Evolutionary conservation across 257 asterid genomes (phyloP), one percentile per base, ranked within the genome.

Genomic region (Fraxinus excelsior): DNA sequence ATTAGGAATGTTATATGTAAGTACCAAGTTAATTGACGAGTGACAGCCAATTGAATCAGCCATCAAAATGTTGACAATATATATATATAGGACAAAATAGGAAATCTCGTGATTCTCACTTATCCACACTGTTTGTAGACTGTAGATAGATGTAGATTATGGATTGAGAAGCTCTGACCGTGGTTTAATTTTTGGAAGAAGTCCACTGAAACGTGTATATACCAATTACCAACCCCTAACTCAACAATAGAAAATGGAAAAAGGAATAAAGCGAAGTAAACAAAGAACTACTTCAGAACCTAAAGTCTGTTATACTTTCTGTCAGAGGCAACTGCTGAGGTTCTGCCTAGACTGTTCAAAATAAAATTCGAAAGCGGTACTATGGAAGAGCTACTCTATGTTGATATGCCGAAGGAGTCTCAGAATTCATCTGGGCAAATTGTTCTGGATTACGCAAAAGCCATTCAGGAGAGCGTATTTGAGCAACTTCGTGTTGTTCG

Each of bases 401-500:
- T 94, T 38, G 98, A 94, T 79, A 94, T 94, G 98, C 98, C 98
- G 9, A 85, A 88, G 32, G 98, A 94, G 82, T 94, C 91, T 85
- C 97, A 86, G 77, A 92, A 94, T 86, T 84, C 97, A 25, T 87
- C 99, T 4, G 98, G 98, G 53, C 98, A 93, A 73, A 93, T 93
- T 72, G 98, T 93, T 81, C 88, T 93, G 71, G 99, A 93, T 84
- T 93, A 93, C 77, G 96, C 97, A 14, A 95, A 95, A 82, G 99
- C 99, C 19, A 94, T 91, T 70, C 98, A 95, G 86, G 96, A 95
- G 90, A 93, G 98, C 77, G 97, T 95, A 42, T 95, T 91, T 77
- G 99, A 95, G 81, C 97, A 93, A 84, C 94, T 92, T 68, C 97
- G 98, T 23, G 98, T 95, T 79, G 99, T 95, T 74, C 98, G 97